Evolutionary conservation across 2,329 filamentous ascomycete species (phyloP).

Genomic region (Elsinoe batatas): DNA sequence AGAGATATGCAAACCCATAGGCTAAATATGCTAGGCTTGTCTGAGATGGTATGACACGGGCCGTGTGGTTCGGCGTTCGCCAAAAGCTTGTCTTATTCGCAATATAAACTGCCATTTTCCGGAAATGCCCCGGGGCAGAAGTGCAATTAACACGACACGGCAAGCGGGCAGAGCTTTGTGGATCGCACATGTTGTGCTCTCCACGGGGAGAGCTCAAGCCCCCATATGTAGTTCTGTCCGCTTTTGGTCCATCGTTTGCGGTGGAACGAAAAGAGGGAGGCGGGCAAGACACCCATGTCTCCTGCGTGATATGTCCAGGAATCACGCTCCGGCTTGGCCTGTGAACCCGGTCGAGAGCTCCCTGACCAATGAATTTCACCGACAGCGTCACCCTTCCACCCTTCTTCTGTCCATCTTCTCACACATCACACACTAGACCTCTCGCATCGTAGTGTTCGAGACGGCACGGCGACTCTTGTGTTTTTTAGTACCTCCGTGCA

Average conservation of each 20-base stretch:
- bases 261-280: neutral
- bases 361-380: no score
- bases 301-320: no score
- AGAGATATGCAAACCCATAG: neutral
- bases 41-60: neutral
- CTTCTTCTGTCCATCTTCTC: no score
- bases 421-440: no score
- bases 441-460: no score
- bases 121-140: neutral
- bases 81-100: neutral
- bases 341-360: no score
- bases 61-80: conserved; percentile 5
- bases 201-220: neutral
- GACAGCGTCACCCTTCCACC: no score
- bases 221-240: neutral
- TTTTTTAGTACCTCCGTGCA: no score
- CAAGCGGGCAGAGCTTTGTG: neutral
- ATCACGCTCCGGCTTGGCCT: no score
- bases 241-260: neutral
- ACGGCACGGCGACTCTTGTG: no score
- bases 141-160: neutral
- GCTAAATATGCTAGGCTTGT: neutral
- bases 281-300: no score
- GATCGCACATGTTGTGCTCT: neutral
- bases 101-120: neutral